phyloP scores from a whole-genome alignment of 108 stramenopile species.

The Cyclostephanos tholiformis region DNA sequence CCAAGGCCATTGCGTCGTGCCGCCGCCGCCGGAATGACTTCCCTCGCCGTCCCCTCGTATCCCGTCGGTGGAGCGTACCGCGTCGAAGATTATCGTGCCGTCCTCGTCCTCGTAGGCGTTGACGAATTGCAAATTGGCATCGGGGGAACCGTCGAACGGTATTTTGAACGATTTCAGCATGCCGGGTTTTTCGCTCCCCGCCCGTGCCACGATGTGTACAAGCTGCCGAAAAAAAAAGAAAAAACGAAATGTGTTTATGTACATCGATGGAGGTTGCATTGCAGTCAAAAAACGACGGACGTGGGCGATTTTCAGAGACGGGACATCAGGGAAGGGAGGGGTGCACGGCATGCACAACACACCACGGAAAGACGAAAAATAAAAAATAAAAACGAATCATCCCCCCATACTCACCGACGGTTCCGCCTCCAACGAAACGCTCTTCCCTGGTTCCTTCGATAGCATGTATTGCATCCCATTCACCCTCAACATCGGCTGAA shows the following conservation, averaged over 20 bases:
- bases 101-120: conserved; percentile 81
- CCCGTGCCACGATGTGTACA: conserved; percentile 69
- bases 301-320: neutral
- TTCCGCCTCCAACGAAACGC: conserved; percentile 41
- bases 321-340: too few relatives aligned
- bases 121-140: conserved; percentile 75
- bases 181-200: conserved; percentile 48
- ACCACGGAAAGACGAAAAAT: neutral
- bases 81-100: conserved; percentile 69
- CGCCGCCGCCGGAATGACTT: neutral
- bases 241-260: neutral
- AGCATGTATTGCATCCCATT: conserved; percentile 80
- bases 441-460: conserved; percentile 77
- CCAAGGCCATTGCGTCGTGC: conserved; percentile 68
- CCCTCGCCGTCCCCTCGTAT: too few relatives aligned
- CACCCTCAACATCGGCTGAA: conserved; percentile 63
- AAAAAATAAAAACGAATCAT: too few relatives aligned
- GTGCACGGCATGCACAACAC: too few relatives aligned
- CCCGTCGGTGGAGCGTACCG: conserved; percentile 60
- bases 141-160: conserved; percentile 65
- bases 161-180: conserved; percentile 55
- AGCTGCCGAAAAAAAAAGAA: conserved; percentile 21
- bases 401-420: conserved; percentile 39
- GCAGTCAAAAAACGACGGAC: neutral
- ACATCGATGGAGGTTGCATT: neutral